phyloP scores from a whole-genome alignment of 2,329 filamentous ascomycete species.

The Fusarium piperis region DNA sequence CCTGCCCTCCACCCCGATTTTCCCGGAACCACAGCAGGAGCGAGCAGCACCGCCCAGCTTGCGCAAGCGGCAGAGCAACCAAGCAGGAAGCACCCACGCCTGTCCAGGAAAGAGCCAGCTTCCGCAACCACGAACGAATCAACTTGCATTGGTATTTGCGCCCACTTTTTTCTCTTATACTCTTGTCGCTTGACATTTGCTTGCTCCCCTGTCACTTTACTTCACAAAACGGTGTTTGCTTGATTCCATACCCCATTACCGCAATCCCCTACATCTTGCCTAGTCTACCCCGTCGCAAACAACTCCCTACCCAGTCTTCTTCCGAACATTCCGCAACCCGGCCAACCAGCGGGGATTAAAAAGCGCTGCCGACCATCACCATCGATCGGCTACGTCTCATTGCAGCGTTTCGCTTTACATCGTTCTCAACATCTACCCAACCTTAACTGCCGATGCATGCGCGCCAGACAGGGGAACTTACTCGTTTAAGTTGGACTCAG shows the following conservation, averaged over 20 bases:
- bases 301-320: slow-evolving; percentile 10
- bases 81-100: slow-evolving; percentile 33
- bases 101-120: slow-evolving; percentile 29
- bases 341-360: slow-evolving; percentile 39
- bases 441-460: slow-evolving; percentile 35
- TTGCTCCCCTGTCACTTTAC: neutral
- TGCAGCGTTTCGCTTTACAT: slow-evolving; percentile 36
- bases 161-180: slow-evolving; percentile 28
- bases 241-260: slow-evolving; percentile 15
- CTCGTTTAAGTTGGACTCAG: slow-evolving; percentile 22
- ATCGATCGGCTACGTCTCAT: slow-evolving; percentile 32
- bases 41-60: slow-evolving; percentile 13
- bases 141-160: neutral
- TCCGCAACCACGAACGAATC: slow-evolving; percentile 11
- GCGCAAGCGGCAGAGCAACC: slow-evolving; percentile 38
- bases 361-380: slow-evolving; percentile 25
- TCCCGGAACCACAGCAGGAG: slow-evolving; percentile 41
- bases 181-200: neutral
- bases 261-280: slow-evolving; percentile 22
- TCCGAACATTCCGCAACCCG: slow-evolving; percentile 32
- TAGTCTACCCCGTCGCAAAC: slow-evolving; percentile 11
- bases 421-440: slow-evolving; percentile 31
- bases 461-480: slow-evolving; percentile 33
- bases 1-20: slow-evolving; percentile 56
- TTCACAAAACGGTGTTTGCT: neutral